phyloP scores from a whole-genome alignment of 2,329 filamentous ascomycete species.

The Aspergillus alliaceus region DNA sequence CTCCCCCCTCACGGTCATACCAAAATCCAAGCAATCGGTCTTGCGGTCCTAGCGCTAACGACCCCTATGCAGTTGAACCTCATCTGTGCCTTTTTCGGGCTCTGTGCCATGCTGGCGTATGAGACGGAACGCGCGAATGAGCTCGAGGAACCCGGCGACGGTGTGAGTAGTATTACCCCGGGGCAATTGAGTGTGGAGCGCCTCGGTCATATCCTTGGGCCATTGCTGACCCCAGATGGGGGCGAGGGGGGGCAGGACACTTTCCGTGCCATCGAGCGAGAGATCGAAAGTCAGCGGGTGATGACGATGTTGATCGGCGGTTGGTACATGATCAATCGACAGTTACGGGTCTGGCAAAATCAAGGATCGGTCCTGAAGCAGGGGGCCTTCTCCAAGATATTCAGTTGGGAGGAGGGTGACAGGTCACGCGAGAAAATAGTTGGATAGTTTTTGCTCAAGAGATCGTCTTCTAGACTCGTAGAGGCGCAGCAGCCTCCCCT shows the following conservation, averaged over 20 bases:
- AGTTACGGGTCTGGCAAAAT: slow-evolving; percentile 31
- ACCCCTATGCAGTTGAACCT: slow-evolving; percentile 41
- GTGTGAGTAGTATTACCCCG: slow-evolving; percentile 4
- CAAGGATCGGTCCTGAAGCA: not conserved
- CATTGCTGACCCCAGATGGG: slow-evolving; percentile 28
- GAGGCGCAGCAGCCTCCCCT: too few species aligned
- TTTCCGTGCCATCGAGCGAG: slow-evolving; percentile 19
- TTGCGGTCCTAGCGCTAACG: slow-evolving; percentile 39
- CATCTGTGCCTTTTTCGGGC: slow-evolving; percentile 42
- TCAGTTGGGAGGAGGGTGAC: too few species aligned
- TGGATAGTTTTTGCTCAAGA: too few species aligned
- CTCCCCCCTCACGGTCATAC: slow-evolving; percentile 20
- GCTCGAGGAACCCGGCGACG: slow-evolving; percentile 19
- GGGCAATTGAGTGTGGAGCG: slow-evolving; percentile 26
- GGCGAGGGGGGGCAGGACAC: slow-evolving; percentile 11
- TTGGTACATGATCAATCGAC: slow-evolving; percentile 37
- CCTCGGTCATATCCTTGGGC: slow-evolving; percentile 34
- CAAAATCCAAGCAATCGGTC: slow-evolving; percentile 34
- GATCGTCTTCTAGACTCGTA: too few species aligned
- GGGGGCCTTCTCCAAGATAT: too few species aligned
- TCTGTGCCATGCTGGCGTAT: slow-evolving; percentile 33
- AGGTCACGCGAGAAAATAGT: too few species aligned
- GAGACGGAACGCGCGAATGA: slow-evolving; percentile 24
- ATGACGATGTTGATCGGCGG: slow-evolving; percentile 34
- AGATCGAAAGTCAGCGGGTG: slow-evolving; percentile 30